Evolutionary conservation across 345 rosid genomes (phyloP).

Genomic region (Euclidium syriacum): DNA sequence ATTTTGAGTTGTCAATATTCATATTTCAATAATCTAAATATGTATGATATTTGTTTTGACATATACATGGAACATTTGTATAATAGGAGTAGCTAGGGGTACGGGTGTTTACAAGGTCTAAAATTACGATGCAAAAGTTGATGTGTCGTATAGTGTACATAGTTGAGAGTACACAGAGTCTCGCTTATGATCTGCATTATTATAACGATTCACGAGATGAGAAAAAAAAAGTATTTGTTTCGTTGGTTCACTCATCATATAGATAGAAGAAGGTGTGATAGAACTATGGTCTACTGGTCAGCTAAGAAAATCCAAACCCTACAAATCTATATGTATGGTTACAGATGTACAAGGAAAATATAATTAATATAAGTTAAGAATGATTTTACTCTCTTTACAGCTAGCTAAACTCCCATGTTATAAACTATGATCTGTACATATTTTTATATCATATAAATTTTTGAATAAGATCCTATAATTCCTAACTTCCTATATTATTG

Average conservation of each 20-base stretch:
- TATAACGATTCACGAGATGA: too few species aligned
- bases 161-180: too few species aligned
- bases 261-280: neutral
- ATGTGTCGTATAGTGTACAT: too few species aligned
- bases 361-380: neutral
- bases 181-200: too few species aligned
- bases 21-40: too few species aligned
- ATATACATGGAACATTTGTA: too few species aligned
- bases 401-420: slow-evolving; percentile 12
- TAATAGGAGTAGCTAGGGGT: too few species aligned
- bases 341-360: neutral
- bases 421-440: neutral
- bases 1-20: too few species aligned
- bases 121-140: too few species aligned
- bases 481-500: neutral
- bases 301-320: slow-evolving; percentile 7
- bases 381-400: slow-evolving; percentile 20
- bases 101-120: too few species aligned
- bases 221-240: too few species aligned
- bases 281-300: neutral
- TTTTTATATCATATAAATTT: neutral
- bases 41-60: too few species aligned
- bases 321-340: neutral
- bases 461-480: neutral
- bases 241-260: neutral